Percentiles rank a stretch among this genome's conserved stretches.
Evolutionary conservation across 179 eudicot species (phyloP).

Genomic region (Drosera spatulata): DNA sequence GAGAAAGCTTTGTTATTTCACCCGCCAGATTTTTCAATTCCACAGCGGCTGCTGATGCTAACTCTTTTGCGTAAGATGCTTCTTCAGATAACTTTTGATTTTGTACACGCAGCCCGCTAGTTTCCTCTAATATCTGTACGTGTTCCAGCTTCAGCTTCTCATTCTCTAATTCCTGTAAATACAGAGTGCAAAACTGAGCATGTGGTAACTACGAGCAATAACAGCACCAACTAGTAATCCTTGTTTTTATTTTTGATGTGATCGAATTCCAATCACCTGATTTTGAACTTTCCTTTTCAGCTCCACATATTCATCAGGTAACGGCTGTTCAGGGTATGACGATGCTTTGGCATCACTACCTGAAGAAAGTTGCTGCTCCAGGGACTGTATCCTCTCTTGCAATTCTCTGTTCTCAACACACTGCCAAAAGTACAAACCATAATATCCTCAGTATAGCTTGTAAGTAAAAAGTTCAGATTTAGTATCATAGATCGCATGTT

Average conservation of each 20-base stretch:
- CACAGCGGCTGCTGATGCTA: slow-evolving; percentile 98
- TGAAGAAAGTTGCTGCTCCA: slow-evolving; percentile 66
- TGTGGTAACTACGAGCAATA: too few relatives aligned
- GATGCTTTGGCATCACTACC: slow-evolving; percentile 19
- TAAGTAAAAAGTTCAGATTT: not conserved
- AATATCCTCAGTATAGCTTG: not conserved
- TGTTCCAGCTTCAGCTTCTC: slow-evolving; percentile 71
- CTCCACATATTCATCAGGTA: slow-evolving; percentile 47
- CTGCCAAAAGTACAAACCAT: slow-evolving; percentile 29
- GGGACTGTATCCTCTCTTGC: slow-evolving; percentile 39
- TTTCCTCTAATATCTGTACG: slow-evolving; percentile 66
- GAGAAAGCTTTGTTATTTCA: slow-evolving; percentile 79
- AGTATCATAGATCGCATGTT: too few relatives aligned
- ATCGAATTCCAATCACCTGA: slow-evolving; percentile 40
- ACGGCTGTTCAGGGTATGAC: slow-evolving; percentile 22
- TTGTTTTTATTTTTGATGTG: too few relatives aligned
- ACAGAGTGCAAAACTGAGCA: not conserved
- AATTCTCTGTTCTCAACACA: slow-evolving; percentile 62
- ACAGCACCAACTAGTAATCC: too few relatives aligned
- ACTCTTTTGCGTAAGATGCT: slow-evolving; percentile 95
- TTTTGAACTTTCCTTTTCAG: slow-evolving; percentile 65
- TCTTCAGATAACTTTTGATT: slow-evolving; percentile 90
- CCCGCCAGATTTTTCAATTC: slow-evolving; percentile 92
- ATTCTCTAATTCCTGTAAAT: slow-evolving; percentile 68
- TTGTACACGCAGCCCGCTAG: slow-evolving; percentile 78